Evolutionary conservation across 2,329 filamentous ascomycete genomes (phyloP), one percentile per base, ranked within the genome.

Genomic region (Colletotrichum paranaense): DNA sequence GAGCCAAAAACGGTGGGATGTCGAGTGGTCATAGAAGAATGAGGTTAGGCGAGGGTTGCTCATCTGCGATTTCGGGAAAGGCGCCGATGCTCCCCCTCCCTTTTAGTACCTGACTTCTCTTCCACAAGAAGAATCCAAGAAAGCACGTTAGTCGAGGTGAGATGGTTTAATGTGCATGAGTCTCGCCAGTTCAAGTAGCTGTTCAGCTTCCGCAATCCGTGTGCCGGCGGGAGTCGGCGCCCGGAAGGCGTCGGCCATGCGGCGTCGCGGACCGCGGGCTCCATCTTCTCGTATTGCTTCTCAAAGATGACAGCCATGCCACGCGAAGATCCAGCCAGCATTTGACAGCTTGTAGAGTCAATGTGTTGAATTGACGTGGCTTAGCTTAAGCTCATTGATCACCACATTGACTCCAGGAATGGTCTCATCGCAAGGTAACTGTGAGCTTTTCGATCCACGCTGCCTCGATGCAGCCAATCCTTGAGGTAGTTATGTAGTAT

Each of bases 191-290:
- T n/a, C 58, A 8, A 8, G 28, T 63, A 19, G 42, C 38, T 22
- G 19, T n/a, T 7, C 6, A 9, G 28, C 55, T 24, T 6, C 4
- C 32, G 56, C 64, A 59, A 42, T 49, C 35, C 70, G 32, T 70
- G 60, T 46, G 59, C 58, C 16, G 57, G 30, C 16, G 58, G 66
- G 49, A 16, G 66, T 46, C 32, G 30, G 59, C 42, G 19, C 46
- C 42, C 32, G 35, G 70, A 42, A 64, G 66, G 24, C 46, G 22
- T 28, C 70, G 67, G 53, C 14, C 24, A 19, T 42, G 46, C 26
- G n/a, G 46, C 55, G 67, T 62, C 66, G 55, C 59, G n/a, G 59
- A 46, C 59, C 66, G 66, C 55, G 66, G 46, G 38, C 38, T 22
- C 55, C 38, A 38, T 28, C n/a, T 16, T 46, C 28, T 64, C 22